These are phyloP conservation scores for Clitoria ternatea DNA, from an alignment of 306 rosid genomes.

Conservation along the genomic window DNA sequence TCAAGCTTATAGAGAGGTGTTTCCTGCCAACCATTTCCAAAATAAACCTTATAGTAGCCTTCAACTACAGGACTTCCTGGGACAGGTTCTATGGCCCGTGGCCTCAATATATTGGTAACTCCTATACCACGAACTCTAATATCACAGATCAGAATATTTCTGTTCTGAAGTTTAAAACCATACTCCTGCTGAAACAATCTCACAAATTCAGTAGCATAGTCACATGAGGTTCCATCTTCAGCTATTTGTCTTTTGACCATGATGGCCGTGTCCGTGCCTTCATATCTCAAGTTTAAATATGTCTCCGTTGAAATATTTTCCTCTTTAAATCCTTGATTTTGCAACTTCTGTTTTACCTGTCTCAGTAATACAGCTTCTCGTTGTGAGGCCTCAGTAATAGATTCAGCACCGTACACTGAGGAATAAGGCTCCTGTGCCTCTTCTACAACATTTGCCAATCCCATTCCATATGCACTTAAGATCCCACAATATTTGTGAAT, in stretches of 20 bases:
- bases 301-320: slow-evolving; percentile 61
- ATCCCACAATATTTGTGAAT: slow-evolving; percentile 90
- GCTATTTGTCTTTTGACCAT: slow-evolving; percentile 62
- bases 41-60: slow-evolving; percentile 74
- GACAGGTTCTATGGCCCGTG: slow-evolving; percentile 43
- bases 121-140: slow-evolving; percentile 84
- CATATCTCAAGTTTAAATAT: slow-evolving; percentile 87
- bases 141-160: slow-evolving; percentile 72
- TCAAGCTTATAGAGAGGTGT: slow-evolving; percentile 85
- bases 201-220: slow-evolving; percentile 66
- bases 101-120: slow-evolving; percentile 85
- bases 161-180: slow-evolving; percentile 73
- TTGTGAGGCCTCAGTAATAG: slow-evolving; percentile 52
- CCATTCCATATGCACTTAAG: slow-evolving; percentile 97
- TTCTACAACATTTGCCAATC: slow-evolving; percentile 96
- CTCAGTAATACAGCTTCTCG: slow-evolving; percentile 57
- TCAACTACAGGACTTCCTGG: slow-evolving; percentile 54
- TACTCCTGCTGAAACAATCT: slow-evolving; percentile 80
- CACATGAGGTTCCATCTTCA: slow-evolving; percentile 39
- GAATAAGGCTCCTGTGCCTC: slow-evolving; percentile 90
- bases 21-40: slow-evolving; percentile 78
- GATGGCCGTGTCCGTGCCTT: slow-evolving; percentile 90
- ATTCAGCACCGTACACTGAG: slow-evolving; percentile 59
- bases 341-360: slow-evolving; percentile 70
- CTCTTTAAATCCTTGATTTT: slow-evolving; percentile 71